Percentiles rank a stretch among this genome's conserved stretches.
Evolutionary conservation across 148 eudicot genomes (phyloP).

Genomic region (Hydrangea macrophylla): DNA sequence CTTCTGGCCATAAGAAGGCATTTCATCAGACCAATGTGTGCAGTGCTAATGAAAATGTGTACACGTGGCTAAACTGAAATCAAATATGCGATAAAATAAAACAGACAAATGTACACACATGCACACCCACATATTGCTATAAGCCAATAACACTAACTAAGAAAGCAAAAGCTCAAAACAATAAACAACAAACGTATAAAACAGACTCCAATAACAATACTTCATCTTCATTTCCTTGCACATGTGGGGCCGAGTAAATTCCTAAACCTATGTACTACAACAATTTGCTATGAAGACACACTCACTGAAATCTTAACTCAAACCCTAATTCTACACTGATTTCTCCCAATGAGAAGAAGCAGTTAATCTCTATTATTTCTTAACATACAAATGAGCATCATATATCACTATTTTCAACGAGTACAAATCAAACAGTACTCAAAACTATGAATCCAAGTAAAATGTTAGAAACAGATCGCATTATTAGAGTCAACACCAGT

Average conservation of each 20-base stretch:
- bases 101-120: no score
- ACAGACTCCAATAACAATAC: no score
- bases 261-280: not conserved
- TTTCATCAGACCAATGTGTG: no score
- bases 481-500: not conserved
- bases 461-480: not conserved
- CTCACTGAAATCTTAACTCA: not conserved
- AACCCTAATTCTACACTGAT: conserved; percentile 1
- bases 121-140: no score
- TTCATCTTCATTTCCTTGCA: not conserved
- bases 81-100: no score
- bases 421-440: not conserved
- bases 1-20: no score
- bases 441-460: not conserved
- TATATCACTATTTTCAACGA: not conserved
- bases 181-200: no score
- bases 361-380: not conserved
- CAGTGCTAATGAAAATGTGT: no score
- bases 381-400: not conserved
- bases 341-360: not conserved
- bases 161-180: no score
- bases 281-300: not conserved
- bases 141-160: no score
- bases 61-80: no score
- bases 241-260: not conserved